Conservation (phyloP, 2,329 filamentous ascomycete species). For the Aspergillus sclerotialis region DNA sequence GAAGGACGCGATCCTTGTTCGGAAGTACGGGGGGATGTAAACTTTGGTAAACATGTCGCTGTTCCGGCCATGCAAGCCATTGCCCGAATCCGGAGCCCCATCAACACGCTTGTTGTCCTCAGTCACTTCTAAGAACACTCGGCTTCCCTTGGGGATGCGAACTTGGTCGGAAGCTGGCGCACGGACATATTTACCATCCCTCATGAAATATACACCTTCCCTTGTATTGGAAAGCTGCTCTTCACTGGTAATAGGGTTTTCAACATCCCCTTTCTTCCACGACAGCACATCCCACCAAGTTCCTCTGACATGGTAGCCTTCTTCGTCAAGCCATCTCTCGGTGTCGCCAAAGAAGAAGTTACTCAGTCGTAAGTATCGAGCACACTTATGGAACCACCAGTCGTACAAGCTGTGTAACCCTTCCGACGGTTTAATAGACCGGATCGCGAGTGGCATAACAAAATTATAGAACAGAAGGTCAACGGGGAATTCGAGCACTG, state of each 20-base stretch:
- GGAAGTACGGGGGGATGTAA: conserved; percentile 81
- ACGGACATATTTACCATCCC: conserved; percentile 76
- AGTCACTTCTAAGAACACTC: conserved; percentile 72
- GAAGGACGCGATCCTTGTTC: conserved; percentile 71
- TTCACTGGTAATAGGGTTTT: conserved; percentile 27
- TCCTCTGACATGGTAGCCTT: conserved; percentile 59
- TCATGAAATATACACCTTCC: conserved; percentile 47
- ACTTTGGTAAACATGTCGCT: conserved; percentile 62
- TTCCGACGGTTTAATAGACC: conserved; percentile 77
- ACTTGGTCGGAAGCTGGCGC: conserved; percentile 94
- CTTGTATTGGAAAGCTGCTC: conserved; percentile 35
- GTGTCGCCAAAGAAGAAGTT: conserved; percentile 79
- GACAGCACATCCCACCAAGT: conserved; percentile 46
- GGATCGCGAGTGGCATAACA: conserved; percentile 79
- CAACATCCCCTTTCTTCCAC: conserved; percentile 30
- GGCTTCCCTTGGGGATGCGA: conserved; percentile 76
- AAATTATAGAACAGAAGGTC: conserved; percentile 97
- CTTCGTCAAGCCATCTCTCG: conserved; percentile 69
- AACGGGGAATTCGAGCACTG: conserved; percentile 87
- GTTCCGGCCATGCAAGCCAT: conserved; percentile 54
- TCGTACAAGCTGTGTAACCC: conserved; percentile 77
- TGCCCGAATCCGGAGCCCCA: conserved; percentile 46
- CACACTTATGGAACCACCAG: conserved; percentile 94
- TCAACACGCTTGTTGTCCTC: conserved; percentile 61
- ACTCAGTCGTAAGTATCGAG: conserved; percentile 69